These are phyloP conservation scores for Fusarium sulawesiense DNA, from an alignment of 2,329 filamentous ascomycete genomes.

Conservation along the genomic window DNA sequence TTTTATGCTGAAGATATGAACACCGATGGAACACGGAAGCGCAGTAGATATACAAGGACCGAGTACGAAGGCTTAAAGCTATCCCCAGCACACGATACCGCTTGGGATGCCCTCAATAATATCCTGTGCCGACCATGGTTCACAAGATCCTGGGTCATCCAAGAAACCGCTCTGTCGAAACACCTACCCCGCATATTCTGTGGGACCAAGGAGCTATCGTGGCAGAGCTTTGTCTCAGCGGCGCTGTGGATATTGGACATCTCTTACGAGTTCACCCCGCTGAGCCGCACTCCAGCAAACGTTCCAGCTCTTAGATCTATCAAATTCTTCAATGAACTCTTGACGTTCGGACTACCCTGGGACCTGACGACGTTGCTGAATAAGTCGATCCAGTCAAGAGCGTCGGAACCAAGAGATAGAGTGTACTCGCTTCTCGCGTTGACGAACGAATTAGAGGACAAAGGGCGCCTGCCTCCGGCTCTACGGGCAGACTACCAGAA, in stretches of 20 bases:
- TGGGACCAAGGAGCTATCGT: neutral
- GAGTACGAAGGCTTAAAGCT: neutral
- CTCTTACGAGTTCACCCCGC: rapidly evolving
- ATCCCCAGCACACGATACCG: no score
- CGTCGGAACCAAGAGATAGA: neutral
- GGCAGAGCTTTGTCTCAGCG: neutral
- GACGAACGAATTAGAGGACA: neutral
- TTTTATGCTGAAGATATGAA: neutral
- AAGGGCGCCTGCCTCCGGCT: no score
- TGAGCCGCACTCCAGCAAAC: neutral
- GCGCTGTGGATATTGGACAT: neutral
- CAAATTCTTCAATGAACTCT: neutral
- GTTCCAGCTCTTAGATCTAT: neutral
- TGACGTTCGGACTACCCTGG: neutral
- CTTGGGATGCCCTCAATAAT: no score
- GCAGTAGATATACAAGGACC: neutral
- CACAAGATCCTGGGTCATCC: neutral
- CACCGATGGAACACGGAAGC: neutral
- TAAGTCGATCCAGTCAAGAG: neutral
- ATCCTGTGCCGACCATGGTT: neutral
- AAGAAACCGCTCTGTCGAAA: neutral
- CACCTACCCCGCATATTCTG: neutral
- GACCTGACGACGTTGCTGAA: neutral
- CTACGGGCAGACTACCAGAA: neutral
- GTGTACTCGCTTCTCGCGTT: neutral